Base-by-base conservation (phyloP, 148 eudicot genomes). In the Nyssa sinensis region DNA sequence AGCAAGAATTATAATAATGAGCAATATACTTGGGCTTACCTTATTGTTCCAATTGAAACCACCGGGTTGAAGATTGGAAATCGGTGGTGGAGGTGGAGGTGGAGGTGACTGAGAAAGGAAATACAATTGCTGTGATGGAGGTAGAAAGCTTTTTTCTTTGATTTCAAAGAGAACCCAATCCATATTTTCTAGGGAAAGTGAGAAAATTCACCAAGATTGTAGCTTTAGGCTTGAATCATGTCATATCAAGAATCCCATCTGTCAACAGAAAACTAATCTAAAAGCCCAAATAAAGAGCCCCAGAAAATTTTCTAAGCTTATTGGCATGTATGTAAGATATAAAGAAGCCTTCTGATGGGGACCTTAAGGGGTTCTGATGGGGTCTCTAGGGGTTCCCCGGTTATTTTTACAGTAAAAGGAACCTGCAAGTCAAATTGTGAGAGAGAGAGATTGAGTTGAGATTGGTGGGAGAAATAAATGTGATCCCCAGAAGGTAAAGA, bases 1-100 rank as follows among this genome's bases (percentile, higher is more conserved):
- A 16, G 98, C 89, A 0, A 95, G 78, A 10, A 92, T 86, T 21
- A 92, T 74, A 61, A 95, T 92, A 78, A 92, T 86, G 23, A 94
- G 67, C 0, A 92, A 85, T 17, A 94, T 75, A 14, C 84, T 90
- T 57, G 98, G 96, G 72, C 94, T 94, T 7, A 94, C 85, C 75
- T 83, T 87, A 80, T 58, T 70, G 61, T 84, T 85, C 17, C 88
- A 55, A 68, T 72, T 79, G 47, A 83, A 83, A 17, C 68, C 80
- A 51, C 79, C 3, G 0, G 85, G 5, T 55, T 74, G 67, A 25
- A 23, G 34, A 64, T 28, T 68, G 10, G 77, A 55, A n/a, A 55
- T 21, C 21, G 1, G 25, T 3, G 44, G 44, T 37, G 59, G n/a
- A 16, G 79, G 74, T 1, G 88, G 74, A 8, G 83, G 79, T 0